phyloP scores from a whole-genome alignment of 345 rosid species.

The Crucihimalaya himalaica region DNA sequence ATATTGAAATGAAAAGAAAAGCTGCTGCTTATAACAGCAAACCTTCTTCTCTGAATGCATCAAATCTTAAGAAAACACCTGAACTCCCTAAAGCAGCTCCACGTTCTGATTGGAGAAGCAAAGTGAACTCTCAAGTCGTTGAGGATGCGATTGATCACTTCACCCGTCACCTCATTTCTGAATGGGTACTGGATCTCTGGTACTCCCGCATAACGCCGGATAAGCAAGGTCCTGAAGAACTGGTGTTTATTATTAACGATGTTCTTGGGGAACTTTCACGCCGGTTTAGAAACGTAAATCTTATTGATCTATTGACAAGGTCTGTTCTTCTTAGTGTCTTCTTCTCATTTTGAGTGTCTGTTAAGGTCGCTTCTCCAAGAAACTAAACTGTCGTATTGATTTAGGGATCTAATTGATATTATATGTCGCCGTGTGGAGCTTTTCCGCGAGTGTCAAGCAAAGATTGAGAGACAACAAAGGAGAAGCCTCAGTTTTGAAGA shows the following conservation, averaged over 20 bases:
- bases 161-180: constrained; percentile 80
- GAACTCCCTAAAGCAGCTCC: constrained; percentile 49
- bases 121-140: constrained; percentile 87
- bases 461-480: constrained; percentile 59
- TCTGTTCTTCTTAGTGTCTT: constrained; percentile 34
- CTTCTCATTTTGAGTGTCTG: constrained; percentile 13
- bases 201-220: constrained; percentile 89
- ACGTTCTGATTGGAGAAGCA: constrained; percentile 76
- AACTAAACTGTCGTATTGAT: constrained; percentile 46
- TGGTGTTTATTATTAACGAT: constrained; percentile 68
- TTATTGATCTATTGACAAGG: constrained; percentile 91
- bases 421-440: constrained; percentile 78
- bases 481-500: constrained; percentile 55
- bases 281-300: constrained; percentile 79
- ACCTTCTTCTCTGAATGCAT: constrained; percentile 40
- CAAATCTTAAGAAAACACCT: constrained; percentile 48
- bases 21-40: constrained; percentile 67
- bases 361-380: constrained; percentile 21
- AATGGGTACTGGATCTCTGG: constrained; percentile 96
- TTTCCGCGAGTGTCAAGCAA: constrained; percentile 74
- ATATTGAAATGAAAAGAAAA: constrained; percentile 77
- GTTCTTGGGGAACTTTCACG: constrained; percentile 82
- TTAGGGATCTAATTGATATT: constrained; percentile 82
- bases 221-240: constrained; percentile 87
- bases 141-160: constrained; percentile 89